Evolutionary conservation across 176 grass and related monocot species (phyloP), one percentile per base, ranked within the genome.

Genomic region (Metroxylon sagu): DNA sequence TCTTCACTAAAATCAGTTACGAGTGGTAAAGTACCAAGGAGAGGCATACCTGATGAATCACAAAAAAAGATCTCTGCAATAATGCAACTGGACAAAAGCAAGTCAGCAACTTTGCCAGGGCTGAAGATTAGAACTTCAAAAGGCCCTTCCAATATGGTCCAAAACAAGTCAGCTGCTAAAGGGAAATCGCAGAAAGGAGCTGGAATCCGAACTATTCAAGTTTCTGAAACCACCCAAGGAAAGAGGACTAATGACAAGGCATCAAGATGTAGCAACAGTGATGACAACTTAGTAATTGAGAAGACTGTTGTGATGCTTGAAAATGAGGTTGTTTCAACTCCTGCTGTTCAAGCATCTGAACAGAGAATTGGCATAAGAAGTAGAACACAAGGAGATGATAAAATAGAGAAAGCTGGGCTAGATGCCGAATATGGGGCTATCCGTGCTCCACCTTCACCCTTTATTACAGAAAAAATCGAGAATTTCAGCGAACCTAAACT

Each of bases 61-160:
- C 74, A 79, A 10, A 91, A 50, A 60, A 91, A 83, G 72, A 96
- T 97, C 61, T 83, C 87, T 70, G 71, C 60, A 52, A 79, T 67
- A 26, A 18, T 76, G 77, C 52, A 71, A 64, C 82, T 97, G 35
- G 93, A 97, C 68, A 65, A 97, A 76, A 97, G 48, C 52, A 97
- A 91, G 76, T 88, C 78, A 73, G 81, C 84, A 76, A 75, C 81
- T 58, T 59, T 97, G 55, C 87, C 87, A 48, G 93, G 81, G 69
- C 48, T 88, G 48, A 97, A 79, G 66, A 66, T 86, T 56, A 86
- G 74, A 78, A 74, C 66, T 56, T 50, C 70, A 5, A 74, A 49
- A 74, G 56, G 74, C 65, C 70, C 74, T 51, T 60, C 58, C 17
- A 27, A 59, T 57, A 50, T 58, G 58, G 52, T 67, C 57, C 73